Evolutionary conservation across 2,329 filamentous ascomycete genomes (phyloP).

Genomic region (Apiospora malaysiana): DNA sequence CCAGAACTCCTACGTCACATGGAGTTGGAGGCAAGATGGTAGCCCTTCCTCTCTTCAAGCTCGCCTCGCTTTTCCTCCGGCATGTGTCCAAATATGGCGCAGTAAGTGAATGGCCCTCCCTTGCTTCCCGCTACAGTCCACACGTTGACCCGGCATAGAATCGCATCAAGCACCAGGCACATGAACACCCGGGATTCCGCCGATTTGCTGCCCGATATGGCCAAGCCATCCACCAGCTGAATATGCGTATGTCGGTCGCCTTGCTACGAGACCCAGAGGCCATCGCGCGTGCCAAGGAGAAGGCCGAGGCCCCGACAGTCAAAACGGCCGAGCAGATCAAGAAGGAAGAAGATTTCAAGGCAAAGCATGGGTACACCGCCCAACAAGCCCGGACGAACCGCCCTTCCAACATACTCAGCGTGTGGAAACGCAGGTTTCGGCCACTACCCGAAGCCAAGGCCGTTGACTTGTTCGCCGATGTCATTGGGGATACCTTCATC

Average conservation of each 20-base stretch:
- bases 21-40: slow-evolving; percentile 54
- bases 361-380: slow-evolving; percentile 49
- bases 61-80: slow-evolving; percentile 67
- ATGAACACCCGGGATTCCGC: slow-evolving; percentile 68
- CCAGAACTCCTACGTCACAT: neutral
- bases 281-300: slow-evolving; percentile 64
- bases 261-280: slow-evolving; percentile 62
- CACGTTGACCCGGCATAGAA: slow-evolving; percentile 51
- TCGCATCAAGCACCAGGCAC: slow-evolving; percentile 68
- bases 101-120: slow-evolving; percentile 49
- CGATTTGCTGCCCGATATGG: slow-evolving; percentile 66
- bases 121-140: neutral
- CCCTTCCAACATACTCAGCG: slow-evolving; percentile 46
- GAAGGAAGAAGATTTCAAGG: slow-evolving; percentile 56
- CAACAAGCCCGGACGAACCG: slow-evolving; percentile 33
- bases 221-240: slow-evolving; percentile 69
- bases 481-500: slow-evolving; percentile 68
- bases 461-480: slow-evolving; percentile 70
- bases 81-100: slow-evolving; percentile 74
- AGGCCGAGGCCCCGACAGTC: slow-evolving; percentile 67
- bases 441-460: slow-evolving; percentile 69
- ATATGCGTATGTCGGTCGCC: slow-evolving; percentile 68
- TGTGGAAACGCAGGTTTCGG: slow-evolving; percentile 68
- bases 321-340: slow-evolving; percentile 67
- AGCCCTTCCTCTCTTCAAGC: slow-evolving; percentile 70